Conservation (phyloP, 164 flowering plant species). For the Nymphaea colorata region DNA sequence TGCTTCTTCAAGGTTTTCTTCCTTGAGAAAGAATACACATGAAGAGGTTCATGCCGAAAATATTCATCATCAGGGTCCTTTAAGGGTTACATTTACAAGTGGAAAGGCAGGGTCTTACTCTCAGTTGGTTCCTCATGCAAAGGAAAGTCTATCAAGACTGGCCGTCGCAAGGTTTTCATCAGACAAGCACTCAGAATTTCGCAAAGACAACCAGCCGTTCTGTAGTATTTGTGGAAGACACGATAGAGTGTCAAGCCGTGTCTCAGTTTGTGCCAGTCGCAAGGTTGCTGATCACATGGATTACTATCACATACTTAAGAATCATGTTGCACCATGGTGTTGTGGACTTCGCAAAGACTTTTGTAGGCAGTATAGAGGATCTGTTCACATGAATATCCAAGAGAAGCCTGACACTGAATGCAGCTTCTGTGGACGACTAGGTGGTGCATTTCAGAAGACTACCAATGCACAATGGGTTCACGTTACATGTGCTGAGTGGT, state of each 20-base stretch:
- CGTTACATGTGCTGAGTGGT: constrained; percentile 99
- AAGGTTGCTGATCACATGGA: constrained; percentile 91
- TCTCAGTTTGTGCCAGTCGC: constrained; percentile 75
- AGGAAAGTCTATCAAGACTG: constrained; percentile 46
- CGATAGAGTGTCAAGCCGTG: constrained; percentile 57
- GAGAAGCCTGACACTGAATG: constrained; percentile 59
- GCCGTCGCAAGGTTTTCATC: constrained; percentile 32
- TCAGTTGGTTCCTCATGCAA: constrained; percentile 47
- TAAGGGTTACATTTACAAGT: constrained; percentile 24
- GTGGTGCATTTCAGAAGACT: constrained; percentile 88
- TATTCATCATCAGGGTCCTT: constrained; percentile 29
- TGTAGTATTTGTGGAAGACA: constrained; percentile 83
- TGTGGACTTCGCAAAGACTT: constrained; percentile 76
- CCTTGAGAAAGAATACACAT: constrained; percentile 60
- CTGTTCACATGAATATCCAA: too few species aligned
- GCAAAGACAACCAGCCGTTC: constrained; percentile 42
- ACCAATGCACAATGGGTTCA: constrained; percentile 84
- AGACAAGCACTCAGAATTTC: constrained; percentile 36
- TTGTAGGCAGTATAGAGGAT: constrained; percentile 28
- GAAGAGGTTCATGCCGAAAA: constrained; percentile 35
- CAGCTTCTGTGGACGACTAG: constrained; percentile 67
- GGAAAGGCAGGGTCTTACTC: constrained; percentile 40
- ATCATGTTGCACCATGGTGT: constrained; percentile 71
- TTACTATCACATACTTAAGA: constrained; percentile 66
- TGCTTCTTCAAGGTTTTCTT: constrained; percentile 73